Percentiles rank a stretch among this genome's conserved stretches.
Evolutionary conservation across 805 yeast genomes (phyloP).

Genomic region (Phaffomyces opuntiae): DNA sequence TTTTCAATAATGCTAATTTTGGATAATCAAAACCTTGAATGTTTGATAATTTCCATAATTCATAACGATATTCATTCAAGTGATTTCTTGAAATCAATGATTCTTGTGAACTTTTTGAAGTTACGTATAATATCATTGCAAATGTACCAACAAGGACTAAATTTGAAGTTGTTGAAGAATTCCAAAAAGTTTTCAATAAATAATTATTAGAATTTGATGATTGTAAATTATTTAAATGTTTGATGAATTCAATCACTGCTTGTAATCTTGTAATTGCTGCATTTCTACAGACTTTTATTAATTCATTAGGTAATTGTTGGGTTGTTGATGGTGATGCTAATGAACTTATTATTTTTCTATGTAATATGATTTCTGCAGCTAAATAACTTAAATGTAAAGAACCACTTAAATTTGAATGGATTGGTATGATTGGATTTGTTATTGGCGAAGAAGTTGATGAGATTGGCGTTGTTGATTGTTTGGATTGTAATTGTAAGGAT

Average conservation of each 20-base stretch:
- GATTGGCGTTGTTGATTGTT: neutral
- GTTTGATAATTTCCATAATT: conserved; percentile 63
- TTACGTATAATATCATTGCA: conserved; percentile 72
- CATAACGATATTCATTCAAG: conserved; percentile 70
- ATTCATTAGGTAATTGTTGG: conserved; percentile 41
- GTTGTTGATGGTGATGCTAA: conserved; percentile 27
- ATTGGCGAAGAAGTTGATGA: neutral
- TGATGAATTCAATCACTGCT: conserved; percentile 77
- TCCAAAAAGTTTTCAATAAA: conserved; percentile 78
- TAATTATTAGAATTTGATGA: conserved; percentile 34
- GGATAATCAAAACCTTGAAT: conserved; percentile 40
- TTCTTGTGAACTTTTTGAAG: conserved; percentile 58
- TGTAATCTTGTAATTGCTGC: conserved; percentile 79
- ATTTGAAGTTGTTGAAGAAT: conserved; percentile 70
- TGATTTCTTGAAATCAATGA: conserved; percentile 57
- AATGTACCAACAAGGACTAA: conserved; percentile 81
- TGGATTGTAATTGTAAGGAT: conserved; percentile 39
- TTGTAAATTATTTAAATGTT: conserved; percentile 39
- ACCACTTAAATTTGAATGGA: conserved; percentile 62
- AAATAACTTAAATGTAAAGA: conserved; percentile 79
- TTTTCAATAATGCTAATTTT: conserved; percentile 60
- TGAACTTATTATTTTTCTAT: conserved; percentile 61
- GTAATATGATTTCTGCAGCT: conserved; percentile 83
- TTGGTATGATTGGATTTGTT: neutral
- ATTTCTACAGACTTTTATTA: conserved; percentile 63